Percentiles rank a stretch among this genome's conserved stretches.
These are phyloP conservation scores for Backusella psychrophila DNA, from an alignment of 192 early-diverging fungal species.

Conservation along the genomic window DNA sequence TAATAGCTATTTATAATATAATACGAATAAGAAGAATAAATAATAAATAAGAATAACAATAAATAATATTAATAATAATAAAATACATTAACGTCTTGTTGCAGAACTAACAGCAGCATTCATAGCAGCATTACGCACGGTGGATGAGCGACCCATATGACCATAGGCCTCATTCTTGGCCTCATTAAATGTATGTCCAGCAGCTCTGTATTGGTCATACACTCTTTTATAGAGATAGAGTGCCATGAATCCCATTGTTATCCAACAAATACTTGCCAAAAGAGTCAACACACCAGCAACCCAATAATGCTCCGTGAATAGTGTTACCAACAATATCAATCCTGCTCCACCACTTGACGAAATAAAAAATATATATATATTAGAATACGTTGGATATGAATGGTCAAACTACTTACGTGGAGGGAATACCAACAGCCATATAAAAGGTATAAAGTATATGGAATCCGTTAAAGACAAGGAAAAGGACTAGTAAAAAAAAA, in stretches of 20 bases:
- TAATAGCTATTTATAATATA: no score
- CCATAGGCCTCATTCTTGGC: slow-evolving; percentile 52
- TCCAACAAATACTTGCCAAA: slow-evolving; percentile 48
- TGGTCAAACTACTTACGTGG: slow-evolving; percentile 47
- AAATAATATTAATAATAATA: neutral
- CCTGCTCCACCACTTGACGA: slow-evolving; percentile 65
- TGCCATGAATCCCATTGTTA: slow-evolving; percentile 37
- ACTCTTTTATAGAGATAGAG: slow-evolving; percentile 48
- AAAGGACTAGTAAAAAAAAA: slow-evolving; percentile 51
- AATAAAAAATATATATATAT: neutral
- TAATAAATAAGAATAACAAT: neutral
- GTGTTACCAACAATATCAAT: slow-evolving; percentile 79
- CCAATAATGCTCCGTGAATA: slow-evolving; percentile 66
- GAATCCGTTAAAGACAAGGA: slow-evolving; percentile 84
- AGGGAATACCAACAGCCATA: slow-evolving; percentile 86
- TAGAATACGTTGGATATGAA: neutral
- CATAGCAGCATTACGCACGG: slow-evolving; percentile 19
- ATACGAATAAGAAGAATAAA: no score
- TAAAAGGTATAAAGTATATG: slow-evolving; percentile 79
- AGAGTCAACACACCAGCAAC: slow-evolving; percentile 59
- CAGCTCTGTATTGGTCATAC: slow-evolving; percentile 62
- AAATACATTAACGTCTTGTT: slow-evolving; percentile 9
- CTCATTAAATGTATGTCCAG: slow-evolving; percentile 72
- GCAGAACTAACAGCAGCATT: slow-evolving; percentile 17
- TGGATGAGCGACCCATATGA: slow-evolving; percentile 29